A percentile compares a stretch with the other conserved stretches of the same genome.
Conservation (phyloP, 2,329 filamentous ascomycete genomes). For the Colletotrichum trifolii region DNA sequence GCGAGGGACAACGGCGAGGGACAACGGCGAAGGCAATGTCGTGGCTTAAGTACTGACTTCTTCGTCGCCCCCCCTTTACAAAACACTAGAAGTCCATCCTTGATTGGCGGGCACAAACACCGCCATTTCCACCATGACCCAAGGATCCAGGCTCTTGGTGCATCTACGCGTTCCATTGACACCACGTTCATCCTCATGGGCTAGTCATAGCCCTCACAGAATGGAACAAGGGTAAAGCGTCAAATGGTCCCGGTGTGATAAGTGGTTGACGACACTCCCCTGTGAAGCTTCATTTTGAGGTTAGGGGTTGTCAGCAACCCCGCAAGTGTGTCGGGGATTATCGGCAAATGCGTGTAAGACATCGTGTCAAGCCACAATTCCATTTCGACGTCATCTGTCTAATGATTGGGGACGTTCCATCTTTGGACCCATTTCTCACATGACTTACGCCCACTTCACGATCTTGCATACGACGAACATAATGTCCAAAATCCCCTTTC, state of each 20-base stretch:
- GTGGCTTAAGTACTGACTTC: too few relatives aligned
- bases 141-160: slow-evolving; percentile 8
- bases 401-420: slow-evolving; percentile 13
- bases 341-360: background rate
- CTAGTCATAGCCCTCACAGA: background rate
- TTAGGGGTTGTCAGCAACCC: background rate
- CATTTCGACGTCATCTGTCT: background rate
- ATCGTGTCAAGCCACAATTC: background rate
- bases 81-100: background rate
- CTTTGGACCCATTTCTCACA: background rate
- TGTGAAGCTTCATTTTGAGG: background rate
- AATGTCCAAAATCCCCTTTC: background rate
- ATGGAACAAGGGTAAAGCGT: slow-evolving; percentile 2
- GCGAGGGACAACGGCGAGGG: too few relatives aligned
- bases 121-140: background rate
- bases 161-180: slow-evolving; percentile 1
- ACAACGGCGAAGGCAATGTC: too few relatives aligned
- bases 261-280: background rate
- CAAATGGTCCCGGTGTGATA: background rate
- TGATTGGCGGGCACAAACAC: background rate
- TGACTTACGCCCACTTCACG: slow-evolving; percentile 1
- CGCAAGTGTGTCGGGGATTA: slow-evolving; percentile 11
- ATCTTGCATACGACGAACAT: background rate
- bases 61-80: background rate
- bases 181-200: slow-evolving; percentile 8